phyloP scores from a whole-genome alignment of 306 rosid species.

The Rubus parviflorus region DNA sequence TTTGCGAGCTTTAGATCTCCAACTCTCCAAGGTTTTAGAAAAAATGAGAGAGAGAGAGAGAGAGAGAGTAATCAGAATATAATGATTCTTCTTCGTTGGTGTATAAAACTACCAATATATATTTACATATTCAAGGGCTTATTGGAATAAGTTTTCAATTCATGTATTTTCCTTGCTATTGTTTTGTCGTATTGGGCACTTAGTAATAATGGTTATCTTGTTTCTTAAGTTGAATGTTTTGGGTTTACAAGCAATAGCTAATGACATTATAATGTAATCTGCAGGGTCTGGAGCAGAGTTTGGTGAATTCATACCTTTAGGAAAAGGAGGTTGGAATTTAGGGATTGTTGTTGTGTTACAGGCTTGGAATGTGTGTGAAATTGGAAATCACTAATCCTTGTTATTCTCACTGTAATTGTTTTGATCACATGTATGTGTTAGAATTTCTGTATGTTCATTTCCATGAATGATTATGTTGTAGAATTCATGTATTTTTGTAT shows the following conservation, averaged over 20 bases:
- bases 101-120: neutral
- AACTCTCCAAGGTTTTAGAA: neutral
- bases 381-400: too few relatives aligned
- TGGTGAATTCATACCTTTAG: neutral
- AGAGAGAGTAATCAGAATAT: neutral
- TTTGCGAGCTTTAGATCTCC: too few relatives aligned
- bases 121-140: neutral
- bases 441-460: too few relatives aligned
- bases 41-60: neutral
- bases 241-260: neutral
- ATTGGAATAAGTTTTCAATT: neutral
- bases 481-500: too few relatives aligned
- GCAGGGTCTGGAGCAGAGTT: conserved; percentile 9
- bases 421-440: too few relatives aligned
- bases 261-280: neutral
- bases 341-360: too few relatives aligned
- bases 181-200: neutral
- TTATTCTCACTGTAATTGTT: too few relatives aligned
- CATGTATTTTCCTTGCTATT: neutral
- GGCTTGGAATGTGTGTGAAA: too few relatives aligned
- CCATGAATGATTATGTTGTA: too few relatives aligned
- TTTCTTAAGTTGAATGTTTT: neutral
- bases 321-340: too few relatives aligned
- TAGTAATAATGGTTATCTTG: neutral
- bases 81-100: neutral